A percentile compares a stretch with the other conserved stretches of the same genome.
phyloP scores from a whole-genome alignment of 352 stramenopile species.

The Blastocystis sp. region DNA sequence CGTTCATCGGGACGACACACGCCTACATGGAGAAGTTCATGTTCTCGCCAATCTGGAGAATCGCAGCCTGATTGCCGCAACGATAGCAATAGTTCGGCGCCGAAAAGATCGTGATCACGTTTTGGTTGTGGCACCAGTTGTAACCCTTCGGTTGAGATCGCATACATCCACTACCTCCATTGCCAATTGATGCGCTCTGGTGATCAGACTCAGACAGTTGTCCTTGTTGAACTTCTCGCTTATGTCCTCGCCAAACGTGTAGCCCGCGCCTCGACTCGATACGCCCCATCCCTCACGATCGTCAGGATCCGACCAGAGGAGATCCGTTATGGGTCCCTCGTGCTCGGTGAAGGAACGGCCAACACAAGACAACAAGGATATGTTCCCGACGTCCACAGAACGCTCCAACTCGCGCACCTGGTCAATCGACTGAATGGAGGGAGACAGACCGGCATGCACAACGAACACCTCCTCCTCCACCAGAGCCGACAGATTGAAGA shows the following conservation, averaged over 20 bases:
- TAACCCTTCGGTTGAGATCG: constrained; percentile 83
- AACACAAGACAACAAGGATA: constrained; percentile 46
- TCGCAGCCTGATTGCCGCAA: constrained; percentile 95
- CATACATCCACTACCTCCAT: constrained; percentile 85
- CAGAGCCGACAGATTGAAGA: constrained; percentile 90
- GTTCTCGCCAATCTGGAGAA: constrained; percentile 94
- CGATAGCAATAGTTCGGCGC: constrained; percentile 99
- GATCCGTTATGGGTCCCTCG: constrained; percentile 95
- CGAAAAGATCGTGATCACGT: constrained; percentile 97
- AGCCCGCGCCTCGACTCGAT: constrained; percentile 87
- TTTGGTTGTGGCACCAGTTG: constrained; percentile 89
- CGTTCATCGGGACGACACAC: not conserved
- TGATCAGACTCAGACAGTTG: constrained; percentile 90
- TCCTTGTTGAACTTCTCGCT: constrained; percentile 90
- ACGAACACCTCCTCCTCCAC: constrained; percentile 93
- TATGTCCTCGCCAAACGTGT: constrained; percentile 89
- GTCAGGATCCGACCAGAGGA: constrained; percentile 96
- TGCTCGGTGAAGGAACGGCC: constrained; percentile 77
- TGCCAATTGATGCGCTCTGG: constrained; percentile 90
- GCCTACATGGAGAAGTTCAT: constrained; percentile 93
- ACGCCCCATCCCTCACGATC: constrained; percentile 91
- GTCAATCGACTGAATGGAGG: constrained; percentile 89
- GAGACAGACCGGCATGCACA: constrained; percentile 85
- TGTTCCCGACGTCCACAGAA: constrained; percentile 84
- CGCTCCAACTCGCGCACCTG: constrained; percentile 90